Conservation (phyloP, 495 filamentous ascomycete species). For the Tetracladium marchalianum region DNA sequence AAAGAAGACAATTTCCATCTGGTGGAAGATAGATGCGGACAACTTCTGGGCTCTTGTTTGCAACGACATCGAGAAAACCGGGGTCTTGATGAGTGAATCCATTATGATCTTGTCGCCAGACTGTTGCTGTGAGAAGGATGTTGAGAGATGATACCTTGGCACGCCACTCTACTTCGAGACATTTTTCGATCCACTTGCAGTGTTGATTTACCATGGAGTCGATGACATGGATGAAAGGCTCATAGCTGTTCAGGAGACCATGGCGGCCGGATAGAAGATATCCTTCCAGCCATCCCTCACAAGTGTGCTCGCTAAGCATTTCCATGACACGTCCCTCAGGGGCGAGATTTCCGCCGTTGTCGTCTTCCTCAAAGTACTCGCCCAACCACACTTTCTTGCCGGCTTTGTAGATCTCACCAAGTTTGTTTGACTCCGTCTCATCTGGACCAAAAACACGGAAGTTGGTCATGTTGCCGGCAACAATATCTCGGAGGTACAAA, state of each 20-base stretch:
- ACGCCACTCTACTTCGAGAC: slow-evolving; percentile 60
- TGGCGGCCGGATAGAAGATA: slow-evolving; percentile 63
- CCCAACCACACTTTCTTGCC: slow-evolving; percentile 71
- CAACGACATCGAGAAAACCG: slow-evolving; percentile 64
- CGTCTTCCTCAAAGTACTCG: slow-evolving; percentile 63
- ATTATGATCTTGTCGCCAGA: slow-evolving; percentile 73
- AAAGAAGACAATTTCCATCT: slow-evolving; percentile 63
- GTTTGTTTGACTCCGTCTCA: slow-evolving; percentile 71
- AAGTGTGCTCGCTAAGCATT: slow-evolving; percentile 66
- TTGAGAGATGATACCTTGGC: slow-evolving; percentile 58
- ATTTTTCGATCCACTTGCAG: slow-evolving; percentile 75
- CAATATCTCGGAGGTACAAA: slow-evolving; percentile 49
- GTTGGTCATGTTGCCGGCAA: slow-evolving; percentile 45
- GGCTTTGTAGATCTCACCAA: slow-evolving; percentile 52
- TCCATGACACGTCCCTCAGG: slow-evolving; percentile 62
- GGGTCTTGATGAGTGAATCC: slow-evolving; percentile 74
- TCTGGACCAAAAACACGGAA: slow-evolving; percentile 69
- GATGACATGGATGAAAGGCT: slow-evolving; percentile 70
- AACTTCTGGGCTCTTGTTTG: slow-evolving; percentile 65
- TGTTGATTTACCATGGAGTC: slow-evolving; percentile 75
- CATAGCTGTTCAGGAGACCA: slow-evolving; percentile 66
- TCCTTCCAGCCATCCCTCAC: slow-evolving; percentile 69
- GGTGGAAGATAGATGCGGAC: slow-evolving; percentile 70
- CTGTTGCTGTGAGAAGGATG: slow-evolving; percentile 63
- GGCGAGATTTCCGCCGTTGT: slow-evolving; percentile 57